Conservation (phyloP, 169 alveolate genomes). For the Plasmodium vivax region DNA sequence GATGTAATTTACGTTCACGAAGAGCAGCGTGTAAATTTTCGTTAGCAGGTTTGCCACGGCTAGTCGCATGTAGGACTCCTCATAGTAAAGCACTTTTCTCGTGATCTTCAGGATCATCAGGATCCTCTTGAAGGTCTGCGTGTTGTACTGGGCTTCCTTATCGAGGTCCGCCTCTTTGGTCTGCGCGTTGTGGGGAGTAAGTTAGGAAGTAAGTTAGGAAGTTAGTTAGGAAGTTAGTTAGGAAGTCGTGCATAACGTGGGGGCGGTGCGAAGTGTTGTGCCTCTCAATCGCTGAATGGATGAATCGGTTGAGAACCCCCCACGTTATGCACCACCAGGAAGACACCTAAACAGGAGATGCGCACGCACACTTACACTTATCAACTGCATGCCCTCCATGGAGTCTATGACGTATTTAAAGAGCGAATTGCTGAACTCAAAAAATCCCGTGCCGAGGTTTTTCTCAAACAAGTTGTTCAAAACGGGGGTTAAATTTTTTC, state of each 20-base stretch:
- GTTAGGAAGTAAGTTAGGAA: not conserved
- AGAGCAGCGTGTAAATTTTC: constrained; percentile 28
- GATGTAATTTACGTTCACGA: constrained; percentile 58
- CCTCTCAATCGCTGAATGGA: no score
- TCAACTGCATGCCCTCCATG: constrained; percentile 11
- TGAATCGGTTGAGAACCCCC: not conserved
- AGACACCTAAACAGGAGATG: not conserved
- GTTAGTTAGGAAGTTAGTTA: not conserved
- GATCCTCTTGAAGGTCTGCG: constrained; percentile 10
- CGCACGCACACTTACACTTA: constrained; percentile 29
- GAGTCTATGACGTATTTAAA: constrained; percentile 38
- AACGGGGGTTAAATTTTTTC: constrained; percentile 39
- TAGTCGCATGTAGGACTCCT: constrained; percentile 39
- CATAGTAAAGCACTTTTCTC: constrained; percentile 27
- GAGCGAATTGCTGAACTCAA: constrained; percentile 63
- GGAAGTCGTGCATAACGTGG: not conserved
- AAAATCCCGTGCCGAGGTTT: constrained; percentile 68
- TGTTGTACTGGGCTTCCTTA: constrained; percentile 1
- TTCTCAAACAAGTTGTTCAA: constrained; percentile 56
- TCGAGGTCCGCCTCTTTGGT: constrained; percentile 5
- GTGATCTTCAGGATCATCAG: constrained; percentile 24
- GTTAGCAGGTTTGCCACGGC: constrained; percentile 46
- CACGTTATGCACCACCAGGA: not conserved
- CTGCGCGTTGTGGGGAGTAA: not conserved
- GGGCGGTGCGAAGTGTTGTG: not conserved